Base-by-base conservation (phyloP, 495 filamentous ascomycete species). In the Copromyces sp. region DNA sequence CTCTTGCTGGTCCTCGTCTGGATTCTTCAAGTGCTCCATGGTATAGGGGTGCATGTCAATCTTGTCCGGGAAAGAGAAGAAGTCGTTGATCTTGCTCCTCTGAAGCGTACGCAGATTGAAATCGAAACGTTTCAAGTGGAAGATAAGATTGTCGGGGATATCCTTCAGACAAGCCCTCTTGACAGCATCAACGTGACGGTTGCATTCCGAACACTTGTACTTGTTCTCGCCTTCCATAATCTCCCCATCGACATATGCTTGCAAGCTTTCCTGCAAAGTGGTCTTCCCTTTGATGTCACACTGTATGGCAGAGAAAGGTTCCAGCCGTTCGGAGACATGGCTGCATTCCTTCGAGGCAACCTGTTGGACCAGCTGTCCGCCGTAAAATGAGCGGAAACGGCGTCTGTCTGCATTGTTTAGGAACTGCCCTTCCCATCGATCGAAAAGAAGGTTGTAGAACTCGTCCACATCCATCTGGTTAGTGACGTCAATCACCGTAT, bases 181-280 rank as follows among this genome's bases (percentile, higher is more conserved):
- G 69, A 98, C 94, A 68, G 95, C 95, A 83, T 98, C 91, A 37
- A 98, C 95, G 78, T 95, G 94, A 40, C 89, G 90, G 53, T 91
- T 91, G 80, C 95, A 99, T 5, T 89, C 91, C 4, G 94, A 93
- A 83, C 95, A 99, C 70, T 94, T 95, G 84, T 99, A 99, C 81
- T 97, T 97, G 82, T 99, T 98, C 74, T 97, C 90, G 77, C 95
- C 95, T 87, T 96, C 94, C 94, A 98, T 95, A 61, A 95, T 89
- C 78, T 99, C 96, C 2, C 95, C 95, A 77, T 95, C 92, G 14
- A 98, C 94, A 79, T 97, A 98, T 8, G 95, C 94, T 76, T 93
- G 89, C 14, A 99, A 83, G 78, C 95, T 98, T 72, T 98, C 94
- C 73, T 92, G 85, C 1, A 99, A 87, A 40, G 82, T 90, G 8